These are phyloP conservation scores for Luvunga scandens DNA, from an alignment of 345 rosid genomes.

Conservation along the genomic window DNA sequence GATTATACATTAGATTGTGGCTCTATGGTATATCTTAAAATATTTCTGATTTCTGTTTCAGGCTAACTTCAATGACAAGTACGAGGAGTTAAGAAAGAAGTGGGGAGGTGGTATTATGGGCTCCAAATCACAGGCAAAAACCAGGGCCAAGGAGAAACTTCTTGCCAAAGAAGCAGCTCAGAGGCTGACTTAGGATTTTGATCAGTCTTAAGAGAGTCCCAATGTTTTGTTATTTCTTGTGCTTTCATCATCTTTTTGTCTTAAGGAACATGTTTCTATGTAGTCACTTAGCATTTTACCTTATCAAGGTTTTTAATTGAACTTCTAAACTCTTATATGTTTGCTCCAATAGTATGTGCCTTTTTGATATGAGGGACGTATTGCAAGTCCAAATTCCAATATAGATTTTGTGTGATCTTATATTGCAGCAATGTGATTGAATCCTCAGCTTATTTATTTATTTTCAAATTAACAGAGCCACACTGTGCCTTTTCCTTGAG, in stretches of 20 bases:
- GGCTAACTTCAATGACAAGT: conserved; percentile 81
- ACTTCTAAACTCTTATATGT: not conserved
- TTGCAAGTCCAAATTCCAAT: not conserved
- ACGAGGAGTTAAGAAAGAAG: conserved; percentile 71
- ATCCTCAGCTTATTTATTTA: not conserved
- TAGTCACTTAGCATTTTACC: not conserved
- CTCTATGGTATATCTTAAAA: not conserved
- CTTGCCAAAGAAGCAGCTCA: conserved; percentile 76
- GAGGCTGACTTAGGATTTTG: conserved; percentile 44
- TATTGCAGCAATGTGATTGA: not conserved
- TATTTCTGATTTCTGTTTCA: conserved; percentile 15
- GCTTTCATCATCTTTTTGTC: not conserved
- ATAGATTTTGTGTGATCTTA: not conserved
- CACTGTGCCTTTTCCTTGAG: too few relatives aligned
- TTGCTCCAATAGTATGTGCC: not conserved
- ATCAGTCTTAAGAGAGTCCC: not conserved
- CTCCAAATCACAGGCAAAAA: conserved; percentile 72
- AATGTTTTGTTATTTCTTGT: not conserved
- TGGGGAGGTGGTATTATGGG: conserved; percentile 94
- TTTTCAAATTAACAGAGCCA: not conserved
- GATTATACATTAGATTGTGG: not conserved
- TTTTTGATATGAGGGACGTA: not conserved
- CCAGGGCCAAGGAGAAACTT: conserved; percentile 66
- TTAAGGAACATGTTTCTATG: not conserved
- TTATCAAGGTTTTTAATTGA: not conserved